Conservation (phyloP, 2,329 filamentous ascomycete genomes). For the Stagonosporopsis tanaceti region DNA sequence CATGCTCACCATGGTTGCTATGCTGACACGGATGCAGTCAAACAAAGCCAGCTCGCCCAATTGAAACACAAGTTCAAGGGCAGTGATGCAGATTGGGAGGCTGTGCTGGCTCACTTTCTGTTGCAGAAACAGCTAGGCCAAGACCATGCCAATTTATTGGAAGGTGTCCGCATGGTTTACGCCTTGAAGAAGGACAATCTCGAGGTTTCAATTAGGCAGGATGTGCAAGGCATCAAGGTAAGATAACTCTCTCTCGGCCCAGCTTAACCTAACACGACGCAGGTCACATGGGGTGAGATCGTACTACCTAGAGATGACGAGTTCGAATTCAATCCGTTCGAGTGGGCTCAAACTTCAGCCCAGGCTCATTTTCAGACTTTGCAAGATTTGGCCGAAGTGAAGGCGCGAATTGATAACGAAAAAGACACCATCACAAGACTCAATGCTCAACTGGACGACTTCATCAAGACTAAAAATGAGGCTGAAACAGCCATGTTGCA, state of each 20-base stretch:
- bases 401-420: constrained; percentile 56
- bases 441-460: constrained; percentile 69
- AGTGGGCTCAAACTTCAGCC: constrained; percentile 72
- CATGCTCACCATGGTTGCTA: constrained; percentile 19
- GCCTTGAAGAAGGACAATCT: constrained; percentile 62
- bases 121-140: constrained; percentile 53
- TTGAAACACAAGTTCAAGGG: constrained; percentile 48
- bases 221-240: constrained; percentile 71
- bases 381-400: constrained; percentile 55
- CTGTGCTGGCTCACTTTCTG: constrained; percentile 66
- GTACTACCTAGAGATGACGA: constrained; percentile 63
- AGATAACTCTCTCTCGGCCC: constrained; percentile 32
- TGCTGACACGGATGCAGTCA: constrained; percentile 43
- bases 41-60: constrained; percentile 41
- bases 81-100: constrained; percentile 69
- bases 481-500: constrained; percentile 72
- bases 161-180: constrained; percentile 67
- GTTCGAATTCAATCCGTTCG: constrained; percentile 70
- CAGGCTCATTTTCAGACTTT: constrained; percentile 58
- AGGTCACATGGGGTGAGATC: constrained; percentile 70
- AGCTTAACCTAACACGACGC: constrained; percentile 27
- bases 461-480: constrained; percentile 70
- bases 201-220: constrained; percentile 70
- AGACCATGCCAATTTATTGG: constrained; percentile 56
- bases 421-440: constrained; percentile 67